These are phyloP conservation scores for Clathrus columnatus DNA, from an alignment of 768 basidiomycete genomes.

Conservation along the genomic window DNA sequence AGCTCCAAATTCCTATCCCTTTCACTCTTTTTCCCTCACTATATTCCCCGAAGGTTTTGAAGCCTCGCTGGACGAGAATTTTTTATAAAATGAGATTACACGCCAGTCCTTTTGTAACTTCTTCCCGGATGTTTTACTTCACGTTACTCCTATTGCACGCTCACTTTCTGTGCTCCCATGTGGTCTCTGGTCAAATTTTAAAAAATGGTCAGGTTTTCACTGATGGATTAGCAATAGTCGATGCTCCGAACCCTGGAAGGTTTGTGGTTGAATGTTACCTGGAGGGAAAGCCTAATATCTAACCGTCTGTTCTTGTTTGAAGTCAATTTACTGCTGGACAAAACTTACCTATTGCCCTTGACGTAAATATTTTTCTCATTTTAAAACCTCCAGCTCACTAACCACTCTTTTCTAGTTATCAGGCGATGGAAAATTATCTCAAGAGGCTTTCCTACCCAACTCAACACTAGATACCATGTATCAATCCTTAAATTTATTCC, in stretches of 20 bases:
- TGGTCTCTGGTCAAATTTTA: background rate
- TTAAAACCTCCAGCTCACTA: background rate
- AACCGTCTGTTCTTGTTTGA: background rate
- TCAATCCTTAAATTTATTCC: constrained; percentile 33
- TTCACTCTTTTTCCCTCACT: too few relatives aligned
- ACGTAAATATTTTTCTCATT: constrained; percentile 18
- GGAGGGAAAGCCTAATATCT: background rate
- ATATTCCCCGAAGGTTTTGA: background rate
- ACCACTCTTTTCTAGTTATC: constrained; percentile 25
- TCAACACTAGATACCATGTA: constrained; percentile 29
- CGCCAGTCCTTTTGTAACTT: background rate
- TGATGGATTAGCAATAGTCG: constrained; percentile 24
- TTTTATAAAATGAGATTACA: background rate
- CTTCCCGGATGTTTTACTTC: too few relatives aligned
- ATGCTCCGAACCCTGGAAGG: constrained; percentile 27
- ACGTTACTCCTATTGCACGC: background rate
- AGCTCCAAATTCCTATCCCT: too few relatives aligned
- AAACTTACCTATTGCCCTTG: constrained; percentile 26
- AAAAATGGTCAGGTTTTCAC: constrained; percentile 15
- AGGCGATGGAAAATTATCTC: constrained; percentile 35
- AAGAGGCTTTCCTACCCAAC: constrained; percentile 25
- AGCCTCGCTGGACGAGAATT: background rate
- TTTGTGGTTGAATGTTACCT: constrained; percentile 10
- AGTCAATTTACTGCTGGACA: constrained; percentile 25
- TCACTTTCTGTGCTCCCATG: background rate